Evolutionary conservation across 2,329 filamentous ascomycete genomes (phyloP).

Genomic region (Neopestalotiopsis sp.): DNA sequence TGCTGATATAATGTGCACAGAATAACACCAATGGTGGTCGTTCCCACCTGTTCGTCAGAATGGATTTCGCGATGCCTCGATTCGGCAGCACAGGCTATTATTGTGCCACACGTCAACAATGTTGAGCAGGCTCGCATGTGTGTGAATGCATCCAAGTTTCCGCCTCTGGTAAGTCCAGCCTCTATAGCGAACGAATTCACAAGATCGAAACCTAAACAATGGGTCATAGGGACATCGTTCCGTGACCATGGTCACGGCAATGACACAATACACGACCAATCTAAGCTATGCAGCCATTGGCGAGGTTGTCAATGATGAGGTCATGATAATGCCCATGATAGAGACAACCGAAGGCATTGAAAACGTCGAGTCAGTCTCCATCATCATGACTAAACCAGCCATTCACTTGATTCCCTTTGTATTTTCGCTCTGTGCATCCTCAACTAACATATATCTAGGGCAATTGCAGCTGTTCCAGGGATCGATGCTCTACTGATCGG

Average conservation of each 20-base stretch:
- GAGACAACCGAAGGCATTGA: conserved; percentile 19
- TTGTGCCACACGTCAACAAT: conserved; percentile 21
- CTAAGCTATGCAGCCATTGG: conserved; percentile 17
- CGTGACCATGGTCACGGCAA: conserved; percentile 19
- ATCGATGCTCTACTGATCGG: conserved; percentile 20
- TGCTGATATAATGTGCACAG: neutral
- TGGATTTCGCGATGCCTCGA: conserved; percentile 21
- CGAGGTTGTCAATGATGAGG: conserved; percentile 19
- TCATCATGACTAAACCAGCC: no score
- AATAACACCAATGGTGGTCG: conserved; percentile 21
- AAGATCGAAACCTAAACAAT: neutral
- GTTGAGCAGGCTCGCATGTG: conserved; percentile 19
- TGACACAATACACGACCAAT: conserved; percentile 19
- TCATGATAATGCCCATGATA: conserved; percentile 22
- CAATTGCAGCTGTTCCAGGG: conserved; percentile 20
- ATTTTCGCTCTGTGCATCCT: neutral
- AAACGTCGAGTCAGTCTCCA: conserved; percentile 20
- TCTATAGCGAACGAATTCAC: neutral
- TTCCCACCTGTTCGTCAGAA: conserved; percentile 17
- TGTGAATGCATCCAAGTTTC: conserved; percentile 21
- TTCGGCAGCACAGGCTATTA: conserved; percentile 18
- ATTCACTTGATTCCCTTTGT: neutral
- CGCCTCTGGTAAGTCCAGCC: conserved; percentile 14
- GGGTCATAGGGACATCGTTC: conserved; percentile 15
- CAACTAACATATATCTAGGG: neutral